Percentiles rank a stretch among this genome's conserved stretches.
Evolutionary conservation across 1,139 yeast species (phyloP).

Genomic region (Torulaspora globosa): DNA sequence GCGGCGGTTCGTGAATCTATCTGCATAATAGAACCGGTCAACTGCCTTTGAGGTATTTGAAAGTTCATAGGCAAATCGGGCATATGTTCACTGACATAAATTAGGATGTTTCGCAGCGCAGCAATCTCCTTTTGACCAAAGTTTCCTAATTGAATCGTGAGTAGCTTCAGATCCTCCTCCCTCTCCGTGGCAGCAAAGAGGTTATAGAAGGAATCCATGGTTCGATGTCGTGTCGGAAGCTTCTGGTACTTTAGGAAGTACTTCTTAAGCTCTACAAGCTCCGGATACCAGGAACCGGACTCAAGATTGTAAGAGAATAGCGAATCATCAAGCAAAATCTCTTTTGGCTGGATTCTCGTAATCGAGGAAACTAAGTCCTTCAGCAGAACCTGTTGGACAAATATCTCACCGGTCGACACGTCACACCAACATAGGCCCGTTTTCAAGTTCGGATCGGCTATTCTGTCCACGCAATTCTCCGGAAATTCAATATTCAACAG

Average conservation of each 20-base stretch:
- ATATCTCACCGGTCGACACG: constrained; percentile 75
- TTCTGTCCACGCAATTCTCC: constrained; percentile 41
- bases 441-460: constrained; percentile 46
- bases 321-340: constrained; percentile 38
- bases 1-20: constrained; percentile 80
- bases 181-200: constrained; percentile 30
- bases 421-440: constrained; percentile 89
- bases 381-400: constrained; percentile 44
- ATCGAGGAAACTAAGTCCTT: constrained; percentile 38
- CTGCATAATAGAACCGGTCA: constrained; percentile 55
- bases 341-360: constrained; percentile 39
- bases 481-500: constrained; percentile 64
- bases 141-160: constrained; percentile 27
- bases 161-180: constrained; percentile 27
- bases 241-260: constrained; percentile 57
- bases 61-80: constrained; percentile 50
- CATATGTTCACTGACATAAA: constrained; percentile 53
- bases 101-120: constrained; percentile 53
- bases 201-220: constrained; percentile 35
- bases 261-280: constrained; percentile 55
- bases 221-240: constrained; percentile 37
- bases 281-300: constrained; percentile 53
- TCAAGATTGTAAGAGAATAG: constrained; percentile 36
- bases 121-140: constrained; percentile 46
- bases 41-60: constrained; percentile 49